Evolutionary conservation across 257 asterid species (phyloP).

Genomic region (Nicotiana attenuata): DNA sequence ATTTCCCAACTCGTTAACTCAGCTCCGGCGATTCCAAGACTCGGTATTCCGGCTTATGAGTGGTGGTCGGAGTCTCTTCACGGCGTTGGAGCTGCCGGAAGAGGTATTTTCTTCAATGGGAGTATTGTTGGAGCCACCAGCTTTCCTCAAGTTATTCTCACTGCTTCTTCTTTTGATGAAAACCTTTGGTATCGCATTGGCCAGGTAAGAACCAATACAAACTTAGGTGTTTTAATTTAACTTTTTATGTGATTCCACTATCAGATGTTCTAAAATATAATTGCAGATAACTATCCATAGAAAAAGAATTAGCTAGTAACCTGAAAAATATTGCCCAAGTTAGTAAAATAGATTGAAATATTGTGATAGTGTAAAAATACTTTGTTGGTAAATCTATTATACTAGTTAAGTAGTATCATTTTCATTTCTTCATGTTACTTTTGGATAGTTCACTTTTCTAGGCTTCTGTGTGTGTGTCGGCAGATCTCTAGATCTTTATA

Average conservation of each 20-base stretch:
- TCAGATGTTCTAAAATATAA: too few relatives aligned
- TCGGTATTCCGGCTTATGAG: conserved; percentile 73
- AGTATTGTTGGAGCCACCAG: conserved; percentile 56
- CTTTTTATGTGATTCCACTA: too few relatives aligned
- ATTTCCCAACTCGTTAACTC: conserved; percentile 72
- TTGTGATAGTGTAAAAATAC: too few relatives aligned
- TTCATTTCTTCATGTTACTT: neutral
- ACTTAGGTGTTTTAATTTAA: neutral
- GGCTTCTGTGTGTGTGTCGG: neutral
- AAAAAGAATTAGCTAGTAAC: too few relatives aligned
- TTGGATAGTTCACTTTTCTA: neutral
- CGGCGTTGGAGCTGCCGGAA: conserved; percentile 76
- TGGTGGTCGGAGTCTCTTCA: conserved; percentile 97
- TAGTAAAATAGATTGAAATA: too few relatives aligned
- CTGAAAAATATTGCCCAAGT: too few relatives aligned
- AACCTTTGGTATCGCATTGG: conserved; percentile 85
- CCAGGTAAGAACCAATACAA: conserved; percentile 28
- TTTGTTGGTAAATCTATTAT: too few relatives aligned
- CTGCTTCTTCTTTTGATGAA: conserved; percentile 80
- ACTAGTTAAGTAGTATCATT: too few relatives aligned
- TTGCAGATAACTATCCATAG: too few relatives aligned
- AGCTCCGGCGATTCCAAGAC: conserved; percentile 63
- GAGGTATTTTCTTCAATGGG: conserved; percentile 55
- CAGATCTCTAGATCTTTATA: neutral
- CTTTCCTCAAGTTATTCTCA: conserved; percentile 85